Evolutionary conservation across 305 asterid genomes (phyloP), one percentile per base, ranked within the genome.

Genomic region (Fraxinus floribunda): DNA sequence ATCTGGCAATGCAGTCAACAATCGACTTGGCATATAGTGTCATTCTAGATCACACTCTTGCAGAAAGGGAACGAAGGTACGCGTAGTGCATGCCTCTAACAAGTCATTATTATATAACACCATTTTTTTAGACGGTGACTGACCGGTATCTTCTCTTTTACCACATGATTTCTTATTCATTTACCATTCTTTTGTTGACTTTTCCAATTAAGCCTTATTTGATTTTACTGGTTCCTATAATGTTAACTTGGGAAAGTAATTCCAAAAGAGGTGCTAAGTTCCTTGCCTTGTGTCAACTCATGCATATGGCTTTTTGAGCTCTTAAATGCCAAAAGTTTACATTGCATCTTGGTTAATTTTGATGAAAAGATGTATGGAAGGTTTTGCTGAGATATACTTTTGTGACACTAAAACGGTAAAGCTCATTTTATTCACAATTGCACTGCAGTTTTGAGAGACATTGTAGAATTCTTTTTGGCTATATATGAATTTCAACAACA

Each of bases 21-120:
- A 81, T 88, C 80, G 99, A 97, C 85, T 86, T 93, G 91, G 98
- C 98, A 24, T 97, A 97, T 91, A 94, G 92, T 62, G 94, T 94
- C 91, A 92, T 97, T 82, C 88, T 97, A 85, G 99, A 97, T 77
- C 98, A 97, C 89, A 97, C 99, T 62, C 95, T 97, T 46, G 98
- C 98, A 44, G 99, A 97, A 90, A 89, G 98, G 82, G 99, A 97
- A 44, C 97, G 99, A 84, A 97, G 99, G 99, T 97, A 89, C 76
- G 22, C 71, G n/a, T 29, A 76, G 55, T 39, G 52, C 36, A 49
- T 82, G 57, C 79, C 78, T 76, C 84, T 6, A 60, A 57, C 18
- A 49, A 15, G 60, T 18, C 60, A 15, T 49, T 46, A 49, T 60
- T 83, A 75, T 75, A 32, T 3, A 26, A 13, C 26, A 13, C 2